Evolutionary conservation across 495 filamentous ascomycete species (phyloP).

Genomic region (Hypoxylon lienhwacheense): DNA sequence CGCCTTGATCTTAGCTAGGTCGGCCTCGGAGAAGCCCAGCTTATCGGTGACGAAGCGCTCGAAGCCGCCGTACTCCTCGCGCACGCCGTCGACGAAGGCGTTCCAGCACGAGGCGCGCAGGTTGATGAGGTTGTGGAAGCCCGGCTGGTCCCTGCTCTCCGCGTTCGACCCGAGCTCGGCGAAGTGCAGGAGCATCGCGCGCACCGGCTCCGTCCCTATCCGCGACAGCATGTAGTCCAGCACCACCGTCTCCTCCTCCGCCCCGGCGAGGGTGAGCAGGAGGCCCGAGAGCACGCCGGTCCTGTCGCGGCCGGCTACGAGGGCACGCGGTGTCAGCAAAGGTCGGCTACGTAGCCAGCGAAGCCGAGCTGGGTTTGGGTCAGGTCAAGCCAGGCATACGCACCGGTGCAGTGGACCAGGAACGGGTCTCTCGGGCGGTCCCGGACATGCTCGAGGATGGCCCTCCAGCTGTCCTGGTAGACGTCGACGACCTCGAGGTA

Average conservation of each 20-base stretch:
- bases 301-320: slow-evolving; percentile 63
- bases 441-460: slow-evolving; percentile 43
- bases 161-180: slow-evolving; percentile 40
- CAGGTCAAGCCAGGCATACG: slow-evolving; percentile 25
- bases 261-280: slow-evolving; percentile 57
- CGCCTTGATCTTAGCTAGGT: slow-evolving; percentile 46
- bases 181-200: slow-evolving; percentile 46
- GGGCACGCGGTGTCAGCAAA: slow-evolving; percentile 10
- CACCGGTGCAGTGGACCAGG: slow-evolving; percentile 58
- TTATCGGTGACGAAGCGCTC: slow-evolving; percentile 45
- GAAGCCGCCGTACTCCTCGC: slow-evolving; percentile 47
- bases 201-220: slow-evolving; percentile 50
- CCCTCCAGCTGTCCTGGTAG: slow-evolving; percentile 41
- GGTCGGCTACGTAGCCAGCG: too few relatives aligned
- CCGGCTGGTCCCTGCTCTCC: slow-evolving; percentile 38
- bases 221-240: slow-evolving; percentile 57
- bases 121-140: slow-evolving; percentile 47
- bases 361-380: background rate
- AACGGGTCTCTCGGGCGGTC: slow-evolving; percentile 41
- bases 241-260: slow-evolving; percentile 47
- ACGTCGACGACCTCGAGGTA: slow-evolving; percentile 47
- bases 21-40: slow-evolving; percentile 46
- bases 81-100: slow-evolving; percentile 43
- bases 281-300: slow-evolving; percentile 63
- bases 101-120: slow-evolving; percentile 42